A percentile compares a stretch with the other conserved stretches of the same genome.
These are phyloP conservation scores for Ambrosia hybrid DNA, from an alignment of 140 eudicot species.

Conservation along the genomic window DNA sequence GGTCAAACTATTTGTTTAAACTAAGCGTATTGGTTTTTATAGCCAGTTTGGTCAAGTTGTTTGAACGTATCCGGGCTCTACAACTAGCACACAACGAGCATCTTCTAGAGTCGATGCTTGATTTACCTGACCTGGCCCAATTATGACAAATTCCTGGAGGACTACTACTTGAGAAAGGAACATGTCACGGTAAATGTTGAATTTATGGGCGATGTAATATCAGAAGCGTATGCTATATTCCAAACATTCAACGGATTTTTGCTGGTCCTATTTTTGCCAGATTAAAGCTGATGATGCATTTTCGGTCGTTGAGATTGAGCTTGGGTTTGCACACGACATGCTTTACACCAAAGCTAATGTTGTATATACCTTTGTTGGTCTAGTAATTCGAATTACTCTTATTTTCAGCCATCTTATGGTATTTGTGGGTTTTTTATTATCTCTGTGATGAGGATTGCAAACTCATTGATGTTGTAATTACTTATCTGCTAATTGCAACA, in stretches of 20 bases:
- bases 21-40: conserved; percentile 18
- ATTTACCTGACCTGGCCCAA: conserved; percentile 51
- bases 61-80: conserved; percentile 40
- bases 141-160: conserved; percentile 45
- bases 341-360: conserved; percentile 42
- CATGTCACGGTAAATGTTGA: conserved; percentile 13
- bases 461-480: conserved; percentile 3
- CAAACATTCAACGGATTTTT: conserved; percentile 42
- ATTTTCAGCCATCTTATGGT: neutral
- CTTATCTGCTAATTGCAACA: neutral
- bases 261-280: conserved; percentile 26
- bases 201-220: conserved; percentile 20
- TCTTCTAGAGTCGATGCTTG: conserved; percentile 41
- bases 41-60: conserved; percentile 41
- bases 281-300: too few relatives aligned
- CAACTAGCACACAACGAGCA: conserved; percentile 36
- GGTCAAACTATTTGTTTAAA: conserved; percentile 26
- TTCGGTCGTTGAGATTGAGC: conserved; percentile 48
- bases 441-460: conserved; percentile 10
- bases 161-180: neutral
- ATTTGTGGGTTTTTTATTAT: conserved; percentile 10
- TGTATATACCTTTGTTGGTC: conserved; percentile 24
- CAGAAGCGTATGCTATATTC: conserved; percentile 24
- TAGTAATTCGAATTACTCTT: conserved; percentile 27
- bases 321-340: conserved; percentile 45